Percentiles rank a stretch among this genome's conserved stretches.
Evolutionary conservation across 2,329 filamentous ascomycete genomes (phyloP).

Genomic region (Fusarium sp.): DNA sequence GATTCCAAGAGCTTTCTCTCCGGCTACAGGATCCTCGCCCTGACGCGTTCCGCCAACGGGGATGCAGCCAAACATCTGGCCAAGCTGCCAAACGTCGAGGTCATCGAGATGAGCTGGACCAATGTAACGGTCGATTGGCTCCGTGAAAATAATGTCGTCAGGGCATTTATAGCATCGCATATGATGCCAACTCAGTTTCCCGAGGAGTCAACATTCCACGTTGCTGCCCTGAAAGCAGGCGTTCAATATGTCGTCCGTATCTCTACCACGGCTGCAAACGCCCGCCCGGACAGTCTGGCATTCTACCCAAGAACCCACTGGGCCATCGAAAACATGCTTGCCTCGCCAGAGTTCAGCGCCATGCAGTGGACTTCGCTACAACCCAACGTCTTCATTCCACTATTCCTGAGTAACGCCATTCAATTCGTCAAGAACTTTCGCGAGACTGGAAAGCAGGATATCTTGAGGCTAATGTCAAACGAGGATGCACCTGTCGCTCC

Average conservation of each 20-base stretch:
- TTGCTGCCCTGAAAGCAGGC: slow-evolving; percentile 50
- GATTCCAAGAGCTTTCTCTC: slow-evolving; percentile 19
- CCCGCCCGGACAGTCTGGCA: slow-evolving; percentile 49
- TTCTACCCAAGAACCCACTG: slow-evolving; percentile 56
- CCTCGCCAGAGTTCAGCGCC: slow-evolving; percentile 49
- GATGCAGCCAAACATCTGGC: slow-evolving; percentile 46
- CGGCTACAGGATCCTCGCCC: slow-evolving; percentile 27
- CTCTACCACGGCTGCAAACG: slow-evolving; percentile 53
- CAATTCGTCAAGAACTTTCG: slow-evolving; percentile 51
- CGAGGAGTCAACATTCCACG: slow-evolving; percentile 54
- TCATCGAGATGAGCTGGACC: slow-evolving; percentile 52
- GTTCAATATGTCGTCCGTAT: slow-evolving; percentile 58
- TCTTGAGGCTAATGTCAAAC: slow-evolving; percentile 44
- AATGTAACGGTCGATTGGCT: slow-evolving; percentile 56
- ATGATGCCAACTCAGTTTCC: slow-evolving; percentile 53
- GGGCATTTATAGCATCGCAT: slow-evolving; percentile 56
- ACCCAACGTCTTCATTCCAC: slow-evolving; percentile 44
- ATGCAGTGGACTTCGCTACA: slow-evolving; percentile 56
- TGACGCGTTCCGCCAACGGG: slow-evolving; percentile 28
- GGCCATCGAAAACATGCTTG: slow-evolving; percentile 55
- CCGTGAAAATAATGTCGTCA: slow-evolving; percentile 49
- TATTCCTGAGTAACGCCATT: slow-evolving; percentile 40
- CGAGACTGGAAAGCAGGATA: slow-evolving; percentile 48
- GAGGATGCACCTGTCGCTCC: slow-evolving; percentile 48
- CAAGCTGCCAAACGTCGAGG: slow-evolving; percentile 49